These are phyloP conservation scores for Pythium angustatum DNA, from an alignment of 352 stramenopile genomes.

Conservation along the genomic window DNA sequence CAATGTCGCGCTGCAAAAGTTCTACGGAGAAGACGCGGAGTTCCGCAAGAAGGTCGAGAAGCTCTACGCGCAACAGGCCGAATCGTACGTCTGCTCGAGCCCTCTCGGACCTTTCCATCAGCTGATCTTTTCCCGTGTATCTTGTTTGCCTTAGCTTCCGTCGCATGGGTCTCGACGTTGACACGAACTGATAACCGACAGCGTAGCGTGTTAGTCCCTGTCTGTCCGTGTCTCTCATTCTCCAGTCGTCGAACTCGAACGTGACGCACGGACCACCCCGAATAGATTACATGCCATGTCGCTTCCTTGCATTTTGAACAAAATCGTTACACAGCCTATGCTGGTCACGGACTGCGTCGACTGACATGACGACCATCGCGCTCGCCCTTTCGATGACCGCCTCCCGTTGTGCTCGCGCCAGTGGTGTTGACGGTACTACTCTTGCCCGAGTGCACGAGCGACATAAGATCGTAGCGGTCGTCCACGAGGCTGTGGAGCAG, in stretches of 20 bases:
- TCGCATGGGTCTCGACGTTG: conserved; percentile 64
- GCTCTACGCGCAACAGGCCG: conserved; percentile 69
- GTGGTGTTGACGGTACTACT: conserved; percentile 10
- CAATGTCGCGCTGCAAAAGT: conserved; percentile 69
- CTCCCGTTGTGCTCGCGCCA: conserved; percentile 1
- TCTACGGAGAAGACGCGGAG: conserved; percentile 54
- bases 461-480: conserved; percentile 88
- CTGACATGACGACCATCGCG: conserved; percentile 24
- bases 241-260: not conserved
- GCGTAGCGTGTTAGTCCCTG: not conserved
- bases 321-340: not conserved
- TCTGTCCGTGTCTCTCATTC: conserved; percentile 1
- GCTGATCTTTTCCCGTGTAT: not conserved
- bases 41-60: conserved; percentile 73
- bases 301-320: no score
- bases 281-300: conserved; percentile 34
- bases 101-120: not conserved
- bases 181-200: conserved; percentile 27
- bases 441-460: conserved; percentile 54
- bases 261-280: conserved; percentile 3
- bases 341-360: conserved; percentile 22
- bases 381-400: conserved; percentile 26
- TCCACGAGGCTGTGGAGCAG: conserved; percentile 83
- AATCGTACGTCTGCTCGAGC: conserved; percentile 44
- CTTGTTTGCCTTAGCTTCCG: conserved; percentile 46